A percentile compares a stretch with the other conserved stretches of the same genome.
Conservation (phyloP, 2,329 filamentous ascomycete species). For the Magnaporthiopsis poae region DNA sequence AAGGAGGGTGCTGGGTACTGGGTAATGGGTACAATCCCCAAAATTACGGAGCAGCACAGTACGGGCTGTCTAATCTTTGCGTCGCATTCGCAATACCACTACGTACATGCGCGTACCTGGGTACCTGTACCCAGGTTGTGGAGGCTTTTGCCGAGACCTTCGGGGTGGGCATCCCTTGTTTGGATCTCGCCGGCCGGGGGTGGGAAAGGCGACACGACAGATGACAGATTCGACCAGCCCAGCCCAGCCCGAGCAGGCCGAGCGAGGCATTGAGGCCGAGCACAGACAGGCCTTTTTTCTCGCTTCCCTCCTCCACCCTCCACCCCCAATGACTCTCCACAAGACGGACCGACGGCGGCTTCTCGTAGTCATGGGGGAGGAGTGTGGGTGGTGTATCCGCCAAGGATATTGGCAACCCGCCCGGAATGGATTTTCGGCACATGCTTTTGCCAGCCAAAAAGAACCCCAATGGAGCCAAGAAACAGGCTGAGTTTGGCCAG, state of each 20-base stretch:
- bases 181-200: not conserved
- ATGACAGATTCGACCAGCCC: not conserved
- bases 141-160: not conserved
- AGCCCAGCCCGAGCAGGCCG: not conserved
- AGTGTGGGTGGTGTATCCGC: too few relatives aligned
- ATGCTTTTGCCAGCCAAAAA: slow-evolving; percentile 3
- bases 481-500: slow-evolving; percentile 6
- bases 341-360: too few relatives aligned
- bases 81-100: not conserved
- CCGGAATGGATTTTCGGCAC: slow-evolving; percentile 6
- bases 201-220: too few relatives aligned
- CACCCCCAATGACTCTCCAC: too few relatives aligned
- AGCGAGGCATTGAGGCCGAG: not conserved
- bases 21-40: too few relatives aligned
- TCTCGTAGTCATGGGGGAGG: not conserved
- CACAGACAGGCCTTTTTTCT: not conserved
- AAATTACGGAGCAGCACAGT: not conserved
- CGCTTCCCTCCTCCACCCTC: too few relatives aligned
- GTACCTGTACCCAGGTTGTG: not conserved
- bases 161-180: not conserved
- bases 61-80: not conserved
- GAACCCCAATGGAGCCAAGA: slow-evolving; percentile 1
- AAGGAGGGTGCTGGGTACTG: not conserved
- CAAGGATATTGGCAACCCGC: slow-evolving; percentile 1
- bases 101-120: too few relatives aligned